A percentile compares a stretch with the other conserved stretches of the same genome.
phyloP scores from a whole-genome alignment of 225 moss, liverwort and hornwort genomes.

The Straminergon stramineum region DNA sequence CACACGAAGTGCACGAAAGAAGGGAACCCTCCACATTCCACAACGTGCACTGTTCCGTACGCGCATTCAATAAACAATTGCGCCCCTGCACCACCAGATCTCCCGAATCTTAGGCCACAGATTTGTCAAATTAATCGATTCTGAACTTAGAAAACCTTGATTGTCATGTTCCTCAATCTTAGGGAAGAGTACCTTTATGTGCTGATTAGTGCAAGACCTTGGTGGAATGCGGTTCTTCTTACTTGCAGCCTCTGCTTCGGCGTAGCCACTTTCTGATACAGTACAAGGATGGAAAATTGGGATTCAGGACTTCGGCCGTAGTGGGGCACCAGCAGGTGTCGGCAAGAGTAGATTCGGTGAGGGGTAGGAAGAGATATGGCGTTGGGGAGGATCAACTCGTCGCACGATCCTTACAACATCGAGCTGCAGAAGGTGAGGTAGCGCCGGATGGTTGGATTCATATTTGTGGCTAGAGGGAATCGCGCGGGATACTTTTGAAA shows the following conservation, averaged over 20 bases:
- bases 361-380: neutral
- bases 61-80: neutral
- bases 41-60: neutral
- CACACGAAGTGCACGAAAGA: neutral
- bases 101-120: neutral
- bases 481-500: neutral
- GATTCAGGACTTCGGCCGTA: neutral
- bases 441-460: neutral
- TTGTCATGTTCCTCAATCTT: neutral
- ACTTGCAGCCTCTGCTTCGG: neutral
- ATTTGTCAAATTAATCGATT: neutral
- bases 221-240: neutral
- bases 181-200: neutral
- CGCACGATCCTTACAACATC: constrained; percentile 21
- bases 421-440: constrained; percentile 33
- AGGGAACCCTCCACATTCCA: neutral
- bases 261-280: neutral
- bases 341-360: neutral
- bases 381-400: constrained; percentile 5
- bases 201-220: neutral
- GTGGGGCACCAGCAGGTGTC: neutral
- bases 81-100: neutral
- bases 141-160: neutral
- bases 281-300: neutral
- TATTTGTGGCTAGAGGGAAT: neutral